Evolutionary conservation across 2,329 filamentous ascomycete genomes (phyloP), one percentile per base, ranked within the genome.

Genomic region (Triangularia setosa): DNA sequence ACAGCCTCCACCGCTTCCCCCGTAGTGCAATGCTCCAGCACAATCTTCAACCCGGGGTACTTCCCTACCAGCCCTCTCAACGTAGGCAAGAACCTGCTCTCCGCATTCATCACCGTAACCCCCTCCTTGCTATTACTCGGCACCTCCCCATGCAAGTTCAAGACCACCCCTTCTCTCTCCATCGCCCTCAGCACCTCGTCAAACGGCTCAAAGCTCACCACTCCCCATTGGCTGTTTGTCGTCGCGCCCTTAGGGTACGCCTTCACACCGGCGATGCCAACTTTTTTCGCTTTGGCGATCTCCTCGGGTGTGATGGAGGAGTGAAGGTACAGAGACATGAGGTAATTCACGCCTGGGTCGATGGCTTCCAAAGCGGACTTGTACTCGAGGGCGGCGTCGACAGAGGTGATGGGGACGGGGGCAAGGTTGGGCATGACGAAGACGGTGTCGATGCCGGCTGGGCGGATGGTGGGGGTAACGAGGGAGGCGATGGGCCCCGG

Each of bases 141-240:
- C n/a, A 89, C 86, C 78, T 97, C 94, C 69, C 93, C 94, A 75
- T 98, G 93, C n/a, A 98, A 81, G 78, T 97, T 97, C 52, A 77
- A 73, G 18, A 77, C 73, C 74, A 97, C 81, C 69, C 89, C 87
- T 69, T 93, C 86, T 65, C 88, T 80, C 74, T 97, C 90, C 93
- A 98, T 97, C 69, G 91, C 90, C n/a, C 83, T 85, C 73, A 98
- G 96, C 14, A 94, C 90, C 6, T 87, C 85, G 73, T 90, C 90
- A 78, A 92, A 94, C 30, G 82, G 78, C 65, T 87, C 86, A 72
- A 91, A 86, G 63, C 87, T 84, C 16, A 90, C 79, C 24, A 93
- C 90, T 12, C 91, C 91, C 25, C 84, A 86, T 57, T 84, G 82
- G 23, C 86, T 88, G 76, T 89, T 89, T 57, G 87, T 90, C 1